These are phyloP conservation scores for Vinca minor DNA, from an alignment of 257 asterid species.

Conservation along the genomic window DNA sequence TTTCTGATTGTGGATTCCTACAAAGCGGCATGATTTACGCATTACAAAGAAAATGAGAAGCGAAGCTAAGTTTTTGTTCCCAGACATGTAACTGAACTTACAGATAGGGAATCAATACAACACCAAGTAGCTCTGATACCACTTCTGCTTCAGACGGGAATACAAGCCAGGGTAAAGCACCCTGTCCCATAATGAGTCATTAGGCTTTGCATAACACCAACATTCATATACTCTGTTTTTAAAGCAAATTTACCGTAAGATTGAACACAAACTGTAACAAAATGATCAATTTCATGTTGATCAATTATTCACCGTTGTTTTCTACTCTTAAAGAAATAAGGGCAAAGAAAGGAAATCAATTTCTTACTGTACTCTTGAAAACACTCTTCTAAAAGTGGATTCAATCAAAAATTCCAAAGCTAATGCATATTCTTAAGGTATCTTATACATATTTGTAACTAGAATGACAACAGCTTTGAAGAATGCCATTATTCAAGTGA, in stretches of 20 bases:
- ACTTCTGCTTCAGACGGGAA: conserved; percentile 67
- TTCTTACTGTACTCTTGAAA: neutral
- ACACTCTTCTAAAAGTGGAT: neutral
- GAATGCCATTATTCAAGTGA: neutral
- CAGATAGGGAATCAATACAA: conserved; percentile 58
- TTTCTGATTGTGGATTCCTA: neutral
- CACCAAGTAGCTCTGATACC: conserved; percentile 81
- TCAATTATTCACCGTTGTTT: neutral
- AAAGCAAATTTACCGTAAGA: no score
- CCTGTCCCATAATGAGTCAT: conserved; percentile 34
- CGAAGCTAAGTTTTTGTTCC: neutral
- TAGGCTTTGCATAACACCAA: conserved; percentile 1
- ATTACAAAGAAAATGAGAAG: neutral
- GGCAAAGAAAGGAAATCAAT: neutral
- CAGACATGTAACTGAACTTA: conserved; percentile 27
- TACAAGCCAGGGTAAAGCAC: conserved; percentile 45
- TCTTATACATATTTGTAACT: no score
- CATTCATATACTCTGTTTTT: neutral
- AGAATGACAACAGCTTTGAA: no score
- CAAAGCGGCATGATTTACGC: neutral
- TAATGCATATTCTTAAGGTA: no score
- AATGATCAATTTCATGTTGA: neutral
- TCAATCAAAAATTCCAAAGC: neutral
- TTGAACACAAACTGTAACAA: no score
- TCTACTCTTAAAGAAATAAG: neutral